Evolutionary conservation across 306 rosid genomes (phyloP).

Genomic region (Leucaena leucocephala): DNA sequence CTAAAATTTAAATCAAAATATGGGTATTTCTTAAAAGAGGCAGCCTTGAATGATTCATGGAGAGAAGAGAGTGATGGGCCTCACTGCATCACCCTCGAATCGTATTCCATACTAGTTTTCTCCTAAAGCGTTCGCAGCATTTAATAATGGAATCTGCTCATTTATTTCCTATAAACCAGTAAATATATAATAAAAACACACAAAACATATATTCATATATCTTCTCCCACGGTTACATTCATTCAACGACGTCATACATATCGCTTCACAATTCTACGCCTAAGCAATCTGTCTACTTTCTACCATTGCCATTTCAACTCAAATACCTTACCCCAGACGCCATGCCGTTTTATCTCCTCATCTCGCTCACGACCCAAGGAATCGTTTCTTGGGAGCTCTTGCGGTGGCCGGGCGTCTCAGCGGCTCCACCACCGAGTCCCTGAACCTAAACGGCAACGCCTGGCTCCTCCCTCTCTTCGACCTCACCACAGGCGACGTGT

Average conservation of each 20-base stretch:
- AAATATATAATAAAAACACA: not conserved
- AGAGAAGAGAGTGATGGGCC: too few species aligned
- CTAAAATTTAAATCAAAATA: too few species aligned
- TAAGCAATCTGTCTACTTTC: not conserved
- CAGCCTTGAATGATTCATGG: too few species aligned
- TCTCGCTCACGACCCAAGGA: not conserved
- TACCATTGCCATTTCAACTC: not conserved
- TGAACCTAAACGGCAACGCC: slow-evolving; percentile 46
- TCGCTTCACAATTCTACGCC: not conserved
- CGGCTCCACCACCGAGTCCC: slow-evolving; percentile 59
- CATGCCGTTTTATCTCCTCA: not conserved
- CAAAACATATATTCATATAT: not conserved
- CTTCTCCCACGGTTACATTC: not conserved
- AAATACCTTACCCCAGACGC: not conserved
- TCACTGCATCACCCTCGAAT: not conserved
- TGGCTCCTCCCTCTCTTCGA: slow-evolving; percentile 58
- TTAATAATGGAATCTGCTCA: not conserved
- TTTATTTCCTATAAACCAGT: not conserved
- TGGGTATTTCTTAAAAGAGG: too few species aligned
- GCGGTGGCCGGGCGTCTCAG: slow-evolving; percentile 41
- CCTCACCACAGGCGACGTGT: slow-evolving; percentile 51
- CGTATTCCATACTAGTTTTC: not conserved
- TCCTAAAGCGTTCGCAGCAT: not conserved
- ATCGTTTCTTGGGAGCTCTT: slow-evolving; percentile 28
- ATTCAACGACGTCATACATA: not conserved